phyloP scores from a whole-genome alignment of 2,329 filamentous ascomycete species.

The Fonsecaea nubica region DNA sequence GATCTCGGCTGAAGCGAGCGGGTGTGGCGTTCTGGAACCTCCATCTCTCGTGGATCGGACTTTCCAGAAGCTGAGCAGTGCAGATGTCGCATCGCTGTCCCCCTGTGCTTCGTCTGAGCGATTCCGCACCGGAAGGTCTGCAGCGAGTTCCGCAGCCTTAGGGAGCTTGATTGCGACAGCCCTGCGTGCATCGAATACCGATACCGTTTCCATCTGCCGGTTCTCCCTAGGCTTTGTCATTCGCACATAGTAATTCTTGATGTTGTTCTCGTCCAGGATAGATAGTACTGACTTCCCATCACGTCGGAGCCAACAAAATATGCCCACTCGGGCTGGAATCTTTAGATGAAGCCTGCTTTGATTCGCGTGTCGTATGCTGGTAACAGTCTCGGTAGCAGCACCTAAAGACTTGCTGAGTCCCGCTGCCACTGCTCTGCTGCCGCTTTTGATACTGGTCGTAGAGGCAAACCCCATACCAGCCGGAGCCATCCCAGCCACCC shows the following conservation, averaged over 20 bases:
- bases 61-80: constrained; percentile 49
- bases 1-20: constrained; percentile 82
- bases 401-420: constrained; percentile 59
- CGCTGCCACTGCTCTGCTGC: constrained; percentile 56
- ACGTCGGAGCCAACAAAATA: constrained; percentile 55
- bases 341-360: constrained; percentile 56
- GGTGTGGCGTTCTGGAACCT: constrained; percentile 53
- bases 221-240: constrained; percentile 40
- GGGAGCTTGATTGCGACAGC: constrained; percentile 34
- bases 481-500: constrained; percentile 50
- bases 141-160: constrained; percentile 14
- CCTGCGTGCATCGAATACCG: constrained; percentile 40
- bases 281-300: constrained; percentile 50
- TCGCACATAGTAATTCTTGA: constrained; percentile 43
- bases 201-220: constrained; percentile 48
- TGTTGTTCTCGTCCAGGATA: constrained; percentile 53
- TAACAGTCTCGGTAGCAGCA: constrained; percentile 56
- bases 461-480: constrained; percentile 52
- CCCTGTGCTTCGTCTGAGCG: constrained; percentile 21
- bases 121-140: background rate
- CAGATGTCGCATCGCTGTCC: constrained; percentile 4
- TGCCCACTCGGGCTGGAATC: constrained; percentile 50
- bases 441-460: constrained; percentile 54
- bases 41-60: constrained; percentile 52
- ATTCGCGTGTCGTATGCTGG: constrained; percentile 55